Evolutionary conservation across 805 yeast species (phyloP).

Genomic region (Candida nitratophila): DNA sequence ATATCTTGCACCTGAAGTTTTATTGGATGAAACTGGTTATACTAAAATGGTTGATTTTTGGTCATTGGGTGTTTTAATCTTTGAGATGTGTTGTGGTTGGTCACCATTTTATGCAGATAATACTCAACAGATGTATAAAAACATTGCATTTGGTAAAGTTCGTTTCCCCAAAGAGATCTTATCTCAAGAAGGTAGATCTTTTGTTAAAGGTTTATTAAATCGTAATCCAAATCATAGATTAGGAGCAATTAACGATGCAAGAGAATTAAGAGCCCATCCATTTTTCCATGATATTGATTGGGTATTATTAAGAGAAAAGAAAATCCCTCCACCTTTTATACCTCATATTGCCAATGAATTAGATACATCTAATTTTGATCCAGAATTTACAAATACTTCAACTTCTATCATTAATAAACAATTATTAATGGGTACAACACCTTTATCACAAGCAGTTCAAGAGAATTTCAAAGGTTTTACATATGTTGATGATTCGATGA

Average conservation of each 20-base stretch:
- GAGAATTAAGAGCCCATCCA: constrained; percentile 87
- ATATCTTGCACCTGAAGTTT: constrained; percentile 93
- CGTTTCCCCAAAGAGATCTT: constrained; percentile 94
- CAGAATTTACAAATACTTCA: constrained; percentile 91
- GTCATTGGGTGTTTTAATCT: constrained; percentile 94
- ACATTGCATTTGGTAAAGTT: constrained; percentile 97
- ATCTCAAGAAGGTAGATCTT: constrained; percentile 87
- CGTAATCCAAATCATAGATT: constrained; percentile 94
- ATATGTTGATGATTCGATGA: constrained; percentile 86
- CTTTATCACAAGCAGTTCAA: constrained; percentile 90
- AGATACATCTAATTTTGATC: constrained; percentile 95
- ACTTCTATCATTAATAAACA: constrained; percentile 74
- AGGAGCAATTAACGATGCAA: constrained; percentile 87
- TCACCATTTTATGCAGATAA: constrained; percentile 97
- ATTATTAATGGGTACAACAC: constrained; percentile 62
- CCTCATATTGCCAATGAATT: constrained; percentile 88
- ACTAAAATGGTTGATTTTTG: constrained; percentile 99
- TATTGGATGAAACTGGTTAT: constrained; percentile 92
- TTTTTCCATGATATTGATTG: constrained; percentile 91
- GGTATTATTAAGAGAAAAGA: constrained; percentile 69
- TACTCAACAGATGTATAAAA: constrained; percentile 98
- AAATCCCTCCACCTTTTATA: constrained; percentile 92
- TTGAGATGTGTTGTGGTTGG: constrained; percentile 99
- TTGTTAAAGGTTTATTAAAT: constrained; percentile 90
- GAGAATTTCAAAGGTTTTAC: constrained; percentile 97